phyloP scores from a whole-genome alignment of 106 monocot species.

The Dendrobium nobile region DNA sequence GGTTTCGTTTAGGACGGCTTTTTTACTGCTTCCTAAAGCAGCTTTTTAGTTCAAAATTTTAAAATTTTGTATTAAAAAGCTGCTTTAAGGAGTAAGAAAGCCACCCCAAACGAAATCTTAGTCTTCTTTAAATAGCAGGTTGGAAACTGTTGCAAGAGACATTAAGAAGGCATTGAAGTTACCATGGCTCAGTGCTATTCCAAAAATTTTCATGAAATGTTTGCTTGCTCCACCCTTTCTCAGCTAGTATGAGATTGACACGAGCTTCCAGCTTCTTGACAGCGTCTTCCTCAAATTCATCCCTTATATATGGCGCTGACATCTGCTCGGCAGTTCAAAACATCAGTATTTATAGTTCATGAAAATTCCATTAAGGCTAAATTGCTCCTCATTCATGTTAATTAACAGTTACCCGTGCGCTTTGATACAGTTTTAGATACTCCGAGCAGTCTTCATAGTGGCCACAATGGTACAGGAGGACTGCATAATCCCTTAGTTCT shows the following conservation, averaged over 20 bases:
- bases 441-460: constrained; percentile 49
- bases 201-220: constrained; percentile 22
- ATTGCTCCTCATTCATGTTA: neutral
- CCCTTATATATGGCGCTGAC: neutral
- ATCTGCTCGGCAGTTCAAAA: neutral
- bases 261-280: constrained; percentile 31
- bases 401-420: constrained; percentile 26
- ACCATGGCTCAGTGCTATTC: constrained; percentile 41
- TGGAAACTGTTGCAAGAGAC: neutral
- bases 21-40: no score
- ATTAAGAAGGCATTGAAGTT: neutral
- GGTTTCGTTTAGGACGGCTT: no score
- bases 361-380: neutral
- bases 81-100: no score
- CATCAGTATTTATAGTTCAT: neutral
- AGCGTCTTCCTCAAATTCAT: constrained; percentile 32
- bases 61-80: no score
- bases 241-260: constrained; percentile 46
- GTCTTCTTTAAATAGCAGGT: neutral
- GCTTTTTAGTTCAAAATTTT: no score
- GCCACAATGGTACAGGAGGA: constrained; percentile 63
- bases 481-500: constrained; percentile 61
- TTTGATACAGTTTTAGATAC: constrained; percentile 40
- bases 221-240: constrained; percentile 42
- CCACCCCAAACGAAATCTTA: no score